Evolutionary conservation across 805 yeast species (phyloP).

Genomic region (Tetrapisispora pingtungensis): DNA sequence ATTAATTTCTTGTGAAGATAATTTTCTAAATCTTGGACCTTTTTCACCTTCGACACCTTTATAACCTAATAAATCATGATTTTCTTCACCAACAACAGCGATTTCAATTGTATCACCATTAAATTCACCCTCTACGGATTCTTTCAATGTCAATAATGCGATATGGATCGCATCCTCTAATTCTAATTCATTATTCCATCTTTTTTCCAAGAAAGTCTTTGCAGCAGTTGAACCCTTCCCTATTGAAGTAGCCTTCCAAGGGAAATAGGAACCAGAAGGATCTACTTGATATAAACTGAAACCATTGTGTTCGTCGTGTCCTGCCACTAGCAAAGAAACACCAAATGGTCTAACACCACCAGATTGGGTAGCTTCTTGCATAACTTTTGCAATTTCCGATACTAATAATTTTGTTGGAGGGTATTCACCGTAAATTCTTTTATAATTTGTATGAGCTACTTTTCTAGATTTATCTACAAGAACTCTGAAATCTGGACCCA

Average conservation of each 20-base stretch:
- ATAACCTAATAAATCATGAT: constrained; percentile 73
- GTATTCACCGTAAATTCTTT: constrained; percentile 88
- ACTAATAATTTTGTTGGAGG: constrained; percentile 94
- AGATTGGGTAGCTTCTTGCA: constrained; percentile 97
- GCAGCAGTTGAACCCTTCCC: constrained; percentile 96
- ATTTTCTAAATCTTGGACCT: constrained; percentile 85
- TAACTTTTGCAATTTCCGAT: constrained; percentile 87
- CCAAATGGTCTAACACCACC: constrained; percentile 99
- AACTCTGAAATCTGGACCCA: constrained; percentile 98
- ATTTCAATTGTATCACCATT: constrained; percentile 94
- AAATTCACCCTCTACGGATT: constrained; percentile 95
- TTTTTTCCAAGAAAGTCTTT: constrained; percentile 90
- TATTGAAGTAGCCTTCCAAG: constrained; percentile 99
- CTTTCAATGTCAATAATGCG: constrained; percentile 87
- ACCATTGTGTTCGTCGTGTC: constrained; percentile 67
- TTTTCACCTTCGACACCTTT: constrained; percentile 64
- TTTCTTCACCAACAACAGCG: constrained; percentile 74
- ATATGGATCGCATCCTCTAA: constrained; percentile 97
- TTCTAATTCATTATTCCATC: constrained; percentile 97
- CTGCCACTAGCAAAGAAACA: constrained; percentile 88
- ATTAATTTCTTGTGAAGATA: constrained; percentile 84
- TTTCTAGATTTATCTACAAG: constrained; percentile 89
- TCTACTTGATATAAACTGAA: constrained; percentile 91
- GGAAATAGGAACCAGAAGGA: constrained; percentile 95
- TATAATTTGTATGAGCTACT: constrained; percentile 84